Evolutionary conservation across 192 early-diverging fungal genomes (phyloP).

Genomic region (Coemansia sp.): DNA sequence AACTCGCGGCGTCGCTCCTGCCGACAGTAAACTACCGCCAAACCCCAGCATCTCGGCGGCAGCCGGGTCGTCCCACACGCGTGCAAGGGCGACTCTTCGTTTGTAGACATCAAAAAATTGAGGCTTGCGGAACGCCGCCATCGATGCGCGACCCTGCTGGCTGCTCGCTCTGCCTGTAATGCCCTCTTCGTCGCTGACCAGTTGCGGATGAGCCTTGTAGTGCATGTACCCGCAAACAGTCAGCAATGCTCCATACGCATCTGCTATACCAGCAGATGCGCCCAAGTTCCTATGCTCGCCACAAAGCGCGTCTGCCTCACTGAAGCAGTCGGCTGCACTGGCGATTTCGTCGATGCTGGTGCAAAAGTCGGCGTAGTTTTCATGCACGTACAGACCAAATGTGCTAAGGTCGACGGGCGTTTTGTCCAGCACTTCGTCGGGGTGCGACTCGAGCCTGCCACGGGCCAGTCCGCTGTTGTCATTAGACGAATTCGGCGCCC

Average conservation of each 20-base stretch:
- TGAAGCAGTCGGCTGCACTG: slow-evolving; percentile 51
- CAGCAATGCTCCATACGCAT: slow-evolving; percentile 21
- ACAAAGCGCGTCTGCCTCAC: slow-evolving; percentile 47
- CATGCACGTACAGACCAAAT: slow-evolving; percentile 57
- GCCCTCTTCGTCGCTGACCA: background rate
- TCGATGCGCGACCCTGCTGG: slow-evolving; percentile 2
- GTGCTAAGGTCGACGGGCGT: slow-evolving; percentile 56
- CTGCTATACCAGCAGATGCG: background rate
- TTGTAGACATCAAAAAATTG: slow-evolving; percentile 34
- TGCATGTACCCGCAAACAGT: slow-evolving; percentile 38
- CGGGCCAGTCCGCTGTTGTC: slow-evolving; percentile 11
- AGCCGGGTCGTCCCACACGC: slow-evolving; percentile 9
- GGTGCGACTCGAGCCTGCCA: slow-evolving; percentile 26
- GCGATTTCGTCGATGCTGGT: slow-evolving; percentile 49
- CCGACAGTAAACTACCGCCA: slow-evolving; percentile 7
- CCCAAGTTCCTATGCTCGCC: background rate
- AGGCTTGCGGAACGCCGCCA: slow-evolving; percentile 30
- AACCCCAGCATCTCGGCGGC: slow-evolving; percentile 9
- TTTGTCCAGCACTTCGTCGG: slow-evolving; percentile 49
- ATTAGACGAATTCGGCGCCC: background rate
- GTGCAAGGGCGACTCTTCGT: background rate
- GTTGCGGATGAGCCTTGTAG: slow-evolving; percentile 11
- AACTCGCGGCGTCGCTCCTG: background rate
- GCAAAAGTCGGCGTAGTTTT: slow-evolving; percentile 58
- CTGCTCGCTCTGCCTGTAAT: background rate